phyloP scores from a whole-genome alignment of 129 eudicot genomes.

The Pittosporum tobira region DNA sequence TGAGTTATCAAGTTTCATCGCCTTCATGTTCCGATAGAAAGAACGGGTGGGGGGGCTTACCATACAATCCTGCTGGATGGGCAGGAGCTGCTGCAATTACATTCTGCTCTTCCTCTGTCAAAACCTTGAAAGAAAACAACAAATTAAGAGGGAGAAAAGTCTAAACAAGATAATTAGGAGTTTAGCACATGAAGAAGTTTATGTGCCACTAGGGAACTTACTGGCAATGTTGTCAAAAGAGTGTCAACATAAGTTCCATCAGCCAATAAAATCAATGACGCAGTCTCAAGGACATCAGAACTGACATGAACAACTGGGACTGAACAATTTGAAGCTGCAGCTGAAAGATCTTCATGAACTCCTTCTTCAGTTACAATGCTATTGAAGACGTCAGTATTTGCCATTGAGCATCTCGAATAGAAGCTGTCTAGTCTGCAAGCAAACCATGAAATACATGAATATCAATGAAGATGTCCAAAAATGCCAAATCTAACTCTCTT shows the following conservation, averaged over 20 bases:
- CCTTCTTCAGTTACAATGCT: constrained; percentile 46
- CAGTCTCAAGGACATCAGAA: constrained; percentile 53
- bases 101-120: constrained; percentile 83
- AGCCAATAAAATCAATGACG: constrained; percentile 51
- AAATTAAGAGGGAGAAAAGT: not conserved
- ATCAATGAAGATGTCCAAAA: too few relatives aligned
- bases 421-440: constrained; percentile 50
- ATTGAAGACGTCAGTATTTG: constrained; percentile 44
- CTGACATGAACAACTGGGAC: constrained; percentile 54
- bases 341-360: constrained; percentile 41
- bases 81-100: constrained; percentile 89
- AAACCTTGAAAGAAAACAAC: constrained; percentile 42
- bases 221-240: constrained; percentile 85
- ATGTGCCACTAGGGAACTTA: constrained; percentile 25
- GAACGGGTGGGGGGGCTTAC: constrained; percentile 17
- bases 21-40: not conserved
- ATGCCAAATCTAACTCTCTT: not conserved
- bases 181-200: constrained; percentile 1
- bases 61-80: constrained; percentile 94
- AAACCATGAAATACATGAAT: not conserved
- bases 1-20: not conserved
- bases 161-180: constrained; percentile 11
- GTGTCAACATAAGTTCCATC: constrained; percentile 62
- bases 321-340: constrained; percentile 38
- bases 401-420: constrained; percentile 51